Percentiles rank a stretch among this genome's conserved stretches.
Evolutionary conservation across 495 filamentous ascomycete species (phyloP).

Genomic region (Penicillium psychrofluorescens): DNA sequence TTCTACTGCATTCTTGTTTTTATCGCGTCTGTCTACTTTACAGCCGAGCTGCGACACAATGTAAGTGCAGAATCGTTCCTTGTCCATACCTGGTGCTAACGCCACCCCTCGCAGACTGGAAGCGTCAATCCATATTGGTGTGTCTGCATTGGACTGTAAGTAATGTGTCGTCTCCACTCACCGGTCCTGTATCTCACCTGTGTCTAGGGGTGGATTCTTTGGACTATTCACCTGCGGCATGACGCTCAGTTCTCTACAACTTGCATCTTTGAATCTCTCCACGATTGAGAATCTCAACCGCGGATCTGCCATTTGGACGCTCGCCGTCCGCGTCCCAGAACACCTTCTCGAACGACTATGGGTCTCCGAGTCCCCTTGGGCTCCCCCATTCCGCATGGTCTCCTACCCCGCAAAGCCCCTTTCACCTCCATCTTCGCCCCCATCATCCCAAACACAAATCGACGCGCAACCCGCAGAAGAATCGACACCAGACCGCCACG

Average conservation of each 20-base stretch:
- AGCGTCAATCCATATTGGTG: constrained; percentile 44
- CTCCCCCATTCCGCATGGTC: constrained; percentile 39
- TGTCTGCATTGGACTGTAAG: constrained; percentile 51
- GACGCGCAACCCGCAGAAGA: neutral
- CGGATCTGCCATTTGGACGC: constrained; percentile 54
- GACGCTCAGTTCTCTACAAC: constrained; percentile 60
- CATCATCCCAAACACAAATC: constrained; percentile 2
- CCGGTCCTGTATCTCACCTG: constrained; percentile 11
- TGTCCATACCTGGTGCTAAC: constrained; percentile 4
- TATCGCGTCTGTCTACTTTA: constrained; percentile 49
- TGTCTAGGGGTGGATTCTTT: constrained; percentile 55
- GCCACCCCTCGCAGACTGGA: constrained; percentile 14
- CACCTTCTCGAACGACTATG: constrained; percentile 31
- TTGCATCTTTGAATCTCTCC: constrained; percentile 64
- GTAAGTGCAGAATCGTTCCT: constrained; percentile 13
- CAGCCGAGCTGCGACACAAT: constrained; percentile 37
- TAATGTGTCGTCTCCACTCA: constrained; percentile 2
- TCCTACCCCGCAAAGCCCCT: constrained; percentile 31
- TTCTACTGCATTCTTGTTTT: constrained; percentile 61
- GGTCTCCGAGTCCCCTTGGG: constrained; percentile 26
- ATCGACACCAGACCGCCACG: constrained; percentile 35
- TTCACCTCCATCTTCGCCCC: constrained; percentile 1
- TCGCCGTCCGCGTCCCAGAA: constrained; percentile 69
- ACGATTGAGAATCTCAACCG: constrained; percentile 72
- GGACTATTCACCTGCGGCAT: constrained; percentile 69